A percentile compares a stretch with the other conserved stretches of the same genome.
phyloP scores from a whole-genome alignment of 2,329 filamentous ascomycete species.

The Penicillium sp. region DNA sequence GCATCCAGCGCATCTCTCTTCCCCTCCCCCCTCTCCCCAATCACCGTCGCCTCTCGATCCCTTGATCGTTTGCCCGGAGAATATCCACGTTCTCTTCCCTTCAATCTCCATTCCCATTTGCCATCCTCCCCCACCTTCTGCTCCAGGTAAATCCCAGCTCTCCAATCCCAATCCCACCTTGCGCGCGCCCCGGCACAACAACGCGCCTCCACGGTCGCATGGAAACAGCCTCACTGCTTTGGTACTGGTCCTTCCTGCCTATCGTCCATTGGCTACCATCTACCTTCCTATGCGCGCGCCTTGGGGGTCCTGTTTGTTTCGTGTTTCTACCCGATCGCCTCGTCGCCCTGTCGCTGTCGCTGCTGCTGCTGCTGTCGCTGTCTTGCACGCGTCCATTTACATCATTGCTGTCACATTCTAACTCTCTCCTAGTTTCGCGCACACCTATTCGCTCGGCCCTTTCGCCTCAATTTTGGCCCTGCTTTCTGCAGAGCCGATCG shows the following conservation, averaged over 20 bases:
- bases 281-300: constrained; percentile 2
- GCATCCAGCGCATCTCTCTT: constrained; percentile 15
- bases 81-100: constrained; percentile 14
- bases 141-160: constrained; percentile 18
- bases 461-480: constrained; percentile 20
- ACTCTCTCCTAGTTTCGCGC: constrained; percentile 4
- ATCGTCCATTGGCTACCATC: constrained; percentile 16
- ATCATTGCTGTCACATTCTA: constrained; percentile 20
- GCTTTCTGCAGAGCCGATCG: constrained; percentile 36
- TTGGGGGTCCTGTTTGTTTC: constrained; percentile 5
- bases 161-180: constrained; percentile 29
- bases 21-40: constrained; percentile 18
- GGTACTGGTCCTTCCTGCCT: constrained; percentile 9
- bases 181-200: constrained; percentile 25
- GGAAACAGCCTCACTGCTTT: no score
- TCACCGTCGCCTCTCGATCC: constrained; percentile 23
- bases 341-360: constrained; percentile 7
- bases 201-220: constrained; percentile 21
- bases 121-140: constrained; percentile 1
- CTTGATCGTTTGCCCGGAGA: constrained; percentile 26
- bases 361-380: no score
- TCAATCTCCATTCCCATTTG: constrained; percentile 6
- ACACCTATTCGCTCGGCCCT: constrained; percentile 17
- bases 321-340: constrained; percentile 14
- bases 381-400: constrained; percentile 23